phyloP scores from a whole-genome alignment of 345 rosid genomes.

The Brassica cretica region DNA sequence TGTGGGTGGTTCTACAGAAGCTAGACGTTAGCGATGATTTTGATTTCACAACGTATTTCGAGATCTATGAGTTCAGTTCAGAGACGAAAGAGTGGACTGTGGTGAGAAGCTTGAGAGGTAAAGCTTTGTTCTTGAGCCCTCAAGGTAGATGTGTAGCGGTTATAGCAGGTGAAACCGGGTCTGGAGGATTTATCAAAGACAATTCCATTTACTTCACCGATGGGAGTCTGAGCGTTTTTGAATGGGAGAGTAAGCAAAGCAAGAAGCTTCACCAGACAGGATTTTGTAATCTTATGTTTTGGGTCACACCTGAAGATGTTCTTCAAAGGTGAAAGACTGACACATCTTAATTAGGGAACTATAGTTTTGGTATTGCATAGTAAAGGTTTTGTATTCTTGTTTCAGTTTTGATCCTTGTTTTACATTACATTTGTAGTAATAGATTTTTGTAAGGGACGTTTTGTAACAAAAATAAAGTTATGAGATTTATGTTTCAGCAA shows the following conservation, averaged over 20 bases:
- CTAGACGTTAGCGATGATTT: constrained; percentile 27
- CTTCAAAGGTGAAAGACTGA: neutral
- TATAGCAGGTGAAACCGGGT: neutral
- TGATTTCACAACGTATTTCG: constrained; percentile 22
- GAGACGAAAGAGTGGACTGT: constrained; percentile 19
- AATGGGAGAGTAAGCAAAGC: constrained; percentile 27
- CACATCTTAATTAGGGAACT: neutral
- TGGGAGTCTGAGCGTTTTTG: constrained; percentile 24
- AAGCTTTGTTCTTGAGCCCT: constrained; percentile 11
- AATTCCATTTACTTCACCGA: constrained; percentile 10
- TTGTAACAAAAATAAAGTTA: neutral
- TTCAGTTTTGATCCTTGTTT: constrained; percentile 8
- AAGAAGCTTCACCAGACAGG: constrained; percentile 11
- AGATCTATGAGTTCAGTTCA: constrained; percentile 16
- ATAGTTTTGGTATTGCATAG: neutral
- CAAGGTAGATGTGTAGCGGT: constrained; percentile 18
- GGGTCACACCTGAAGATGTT: constrained; percentile 25
- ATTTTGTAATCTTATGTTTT: constrained; percentile 36
- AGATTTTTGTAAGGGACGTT: neutral
- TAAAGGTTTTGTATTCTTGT: neutral
- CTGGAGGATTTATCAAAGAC: constrained; percentile 6
- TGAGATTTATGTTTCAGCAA: neutral
- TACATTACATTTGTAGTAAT: neutral
- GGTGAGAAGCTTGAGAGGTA: constrained; percentile 9
- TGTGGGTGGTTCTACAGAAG: constrained; percentile 30